Conservation (phyloP, 2,329 filamentous ascomycete species). For the Oidium heveae region DNA sequence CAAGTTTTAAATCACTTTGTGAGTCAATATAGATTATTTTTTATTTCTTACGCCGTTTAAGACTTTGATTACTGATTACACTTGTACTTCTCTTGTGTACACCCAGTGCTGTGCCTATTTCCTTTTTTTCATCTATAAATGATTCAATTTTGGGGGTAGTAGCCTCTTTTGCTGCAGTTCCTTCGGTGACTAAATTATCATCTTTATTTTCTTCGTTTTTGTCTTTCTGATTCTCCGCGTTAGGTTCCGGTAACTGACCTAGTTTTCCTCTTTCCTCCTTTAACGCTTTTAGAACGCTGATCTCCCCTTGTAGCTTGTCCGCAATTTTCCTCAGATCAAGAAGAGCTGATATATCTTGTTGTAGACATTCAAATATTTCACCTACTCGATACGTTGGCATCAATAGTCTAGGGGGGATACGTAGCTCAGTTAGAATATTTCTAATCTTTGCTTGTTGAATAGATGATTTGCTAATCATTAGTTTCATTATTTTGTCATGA, state of each 20-base stretch:
- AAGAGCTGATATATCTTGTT: constrained; percentile 39
- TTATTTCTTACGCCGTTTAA: constrained; percentile 22
- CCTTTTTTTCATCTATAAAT: background rate
- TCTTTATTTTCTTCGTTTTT: background rate
- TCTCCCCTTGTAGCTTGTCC: constrained; percentile 53
- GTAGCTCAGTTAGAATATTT: constrained; percentile 44
- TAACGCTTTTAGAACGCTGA: constrained; percentile 32
- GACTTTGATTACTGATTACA: constrained; percentile 42
- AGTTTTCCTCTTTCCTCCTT: constrained; percentile 18
- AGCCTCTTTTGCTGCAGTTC: background rate
- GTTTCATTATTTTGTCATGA: constrained; percentile 56
- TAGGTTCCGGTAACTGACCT: constrained; percentile 5
- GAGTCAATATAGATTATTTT: background rate
- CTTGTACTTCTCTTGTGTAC: constrained; percentile 60
- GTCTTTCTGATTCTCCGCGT: background rate
- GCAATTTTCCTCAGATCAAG: constrained; percentile 49
- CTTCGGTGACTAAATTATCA: background rate
- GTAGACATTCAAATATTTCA: constrained; percentile 43
- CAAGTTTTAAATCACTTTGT: too few species aligned
- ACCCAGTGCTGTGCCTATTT: background rate
- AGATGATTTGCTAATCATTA: constrained; percentile 51
- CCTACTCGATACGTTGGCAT: constrained; percentile 54
- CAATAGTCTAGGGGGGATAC: constrained; percentile 40
- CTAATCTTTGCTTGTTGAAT: constrained; percentile 53
- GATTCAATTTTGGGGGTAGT: background rate